These are phyloP conservation scores for Apiospora pterosperma DNA, from an alignment of 2,329 filamentous ascomycete genomes.

Conservation along the genomic window DNA sequence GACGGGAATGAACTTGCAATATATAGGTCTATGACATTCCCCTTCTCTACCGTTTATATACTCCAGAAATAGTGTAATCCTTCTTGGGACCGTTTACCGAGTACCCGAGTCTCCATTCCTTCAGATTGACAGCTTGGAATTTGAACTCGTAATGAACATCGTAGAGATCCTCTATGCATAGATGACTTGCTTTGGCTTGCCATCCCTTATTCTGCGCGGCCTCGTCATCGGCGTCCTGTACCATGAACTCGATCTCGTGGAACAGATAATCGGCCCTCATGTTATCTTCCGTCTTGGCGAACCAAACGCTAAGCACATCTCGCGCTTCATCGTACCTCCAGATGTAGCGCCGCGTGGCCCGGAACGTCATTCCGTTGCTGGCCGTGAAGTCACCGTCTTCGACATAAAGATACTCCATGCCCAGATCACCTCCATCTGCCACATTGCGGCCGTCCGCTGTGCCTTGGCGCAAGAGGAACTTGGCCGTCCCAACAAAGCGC, in stretches of 20 bases:
- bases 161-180: slow-evolving; percentile 71
- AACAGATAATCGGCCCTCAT: slow-evolving; percentile 69
- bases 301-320: slow-evolving; percentile 70
- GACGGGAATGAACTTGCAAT: neutral
- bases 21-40: neutral
- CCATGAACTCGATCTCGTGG: slow-evolving; percentile 64
- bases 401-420: slow-evolving; percentile 64
- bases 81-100: slow-evolving; percentile 70
- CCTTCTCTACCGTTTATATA: slow-evolving; percentile 39
- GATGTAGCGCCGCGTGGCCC: slow-evolving; percentile 63
- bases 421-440: slow-evolving; percentile 27
- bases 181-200: slow-evolving; percentile 63
- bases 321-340: slow-evolving; percentile 64
- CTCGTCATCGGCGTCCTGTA: slow-evolving; percentile 23
- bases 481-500: slow-evolving; percentile 60
- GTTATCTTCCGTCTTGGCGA: slow-evolving; percentile 61
- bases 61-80: slow-evolving; percentile 61
- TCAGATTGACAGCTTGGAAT: slow-evolving; percentile 55
- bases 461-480: slow-evolving; percentile 59
- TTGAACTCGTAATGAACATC: slow-evolving; percentile 66
- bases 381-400: slow-evolving; percentile 65
- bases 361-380: slow-evolving; percentile 52
- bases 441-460: slow-evolving; percentile 48
- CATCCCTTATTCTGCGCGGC: slow-evolving; percentile 43
- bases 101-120: slow-evolving; percentile 59